Base-by-base conservation (phyloP, 2,329 filamentous ascomycete genomes). In the Colletotrichum horii region DNA sequence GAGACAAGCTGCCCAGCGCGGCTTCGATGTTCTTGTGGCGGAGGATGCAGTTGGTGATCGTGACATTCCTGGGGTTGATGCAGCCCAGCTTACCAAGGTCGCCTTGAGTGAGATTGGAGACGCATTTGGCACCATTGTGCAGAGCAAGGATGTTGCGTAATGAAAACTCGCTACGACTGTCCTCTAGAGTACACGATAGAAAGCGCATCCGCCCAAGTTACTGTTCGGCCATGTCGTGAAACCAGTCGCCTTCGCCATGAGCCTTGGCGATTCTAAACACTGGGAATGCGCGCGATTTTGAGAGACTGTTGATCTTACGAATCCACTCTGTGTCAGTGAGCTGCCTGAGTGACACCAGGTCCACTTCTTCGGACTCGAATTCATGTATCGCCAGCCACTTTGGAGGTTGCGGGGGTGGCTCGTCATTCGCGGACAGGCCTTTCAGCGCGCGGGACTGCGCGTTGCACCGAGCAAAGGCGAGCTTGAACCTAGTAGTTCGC, bases 41-140 rank as follows among this genome's bases (percentile, higher is more conserved):
- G 86, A 89, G 78, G 93, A 94, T 80, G 92, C 87, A 0, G 89
- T 94, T 48, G 93, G 93, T 0, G 92, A 94, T 81, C 83, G 93
- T 11, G 88, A 94, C 80, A 93, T 94, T 60, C 93, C 93, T 1
- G 92, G 92, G 1, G 89, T 88, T 1, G 84, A 85, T 8, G 92
- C 89, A 0, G 87, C 88, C 14, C 88, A 92, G 71, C 80, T 93
- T 26, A 83, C 84, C 1, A 81, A 83, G 81, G 87, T 89, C 76
- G 86, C 86, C 3, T 82, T 94, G 78, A 85, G 86, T 8, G 92
- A 94, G 82, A 83, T 94, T 80, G 90, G 80, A 0, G 93, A 94
- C 87, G 89, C 86, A 2, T 93, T 94, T 82, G 92, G 87, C 1
- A 93, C 91, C 0, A 85, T 94, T 8, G 84, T 93, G n/a, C 75